phyloP scores from a whole-genome alignment of 192 early-diverging fungal species.

The Pecoramyces ruminantium region DNA sequence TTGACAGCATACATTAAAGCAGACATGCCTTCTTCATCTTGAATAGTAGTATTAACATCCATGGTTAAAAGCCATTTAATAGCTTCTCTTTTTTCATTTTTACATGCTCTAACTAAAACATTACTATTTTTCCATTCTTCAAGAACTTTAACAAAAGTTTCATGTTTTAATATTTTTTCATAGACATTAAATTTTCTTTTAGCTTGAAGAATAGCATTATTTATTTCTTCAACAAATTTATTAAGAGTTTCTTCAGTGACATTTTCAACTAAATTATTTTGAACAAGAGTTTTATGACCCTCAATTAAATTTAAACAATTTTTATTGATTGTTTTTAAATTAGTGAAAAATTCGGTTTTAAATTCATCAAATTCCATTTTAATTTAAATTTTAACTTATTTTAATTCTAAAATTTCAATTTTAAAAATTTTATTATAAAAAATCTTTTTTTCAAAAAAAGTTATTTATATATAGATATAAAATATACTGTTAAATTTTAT shows the following conservation, averaged over 20 bases:
- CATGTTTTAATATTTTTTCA: background rate
- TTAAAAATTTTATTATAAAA: too few relatives aligned
- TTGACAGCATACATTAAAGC: background rate
- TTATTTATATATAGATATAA: too few relatives aligned
- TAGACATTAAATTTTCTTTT: background rate
- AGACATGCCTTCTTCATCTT: background rate
- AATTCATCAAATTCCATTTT: background rate
- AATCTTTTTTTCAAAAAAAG: too few relatives aligned
- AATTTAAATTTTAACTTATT: too few relatives aligned
- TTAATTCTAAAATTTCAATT: too few relatives aligned
- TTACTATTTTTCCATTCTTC: background rate
- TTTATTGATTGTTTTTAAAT: background rate
- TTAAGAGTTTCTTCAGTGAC: background rate
- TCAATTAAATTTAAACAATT: too few relatives aligned
- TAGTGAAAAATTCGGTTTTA: background rate
- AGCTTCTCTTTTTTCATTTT: background rate
- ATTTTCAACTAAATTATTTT: background rate
- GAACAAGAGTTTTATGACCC: background rate
- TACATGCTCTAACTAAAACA: background rate
- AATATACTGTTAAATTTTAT: too few relatives aligned
- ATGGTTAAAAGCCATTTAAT: background rate
- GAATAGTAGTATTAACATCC: background rate
- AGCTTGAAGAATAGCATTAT: background rate
- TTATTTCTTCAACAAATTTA: background rate
- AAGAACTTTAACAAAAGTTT: background rate